phyloP scores from a whole-genome alignment of 2,329 filamentous ascomycete species.

The Penicillium sp. region DNA sequence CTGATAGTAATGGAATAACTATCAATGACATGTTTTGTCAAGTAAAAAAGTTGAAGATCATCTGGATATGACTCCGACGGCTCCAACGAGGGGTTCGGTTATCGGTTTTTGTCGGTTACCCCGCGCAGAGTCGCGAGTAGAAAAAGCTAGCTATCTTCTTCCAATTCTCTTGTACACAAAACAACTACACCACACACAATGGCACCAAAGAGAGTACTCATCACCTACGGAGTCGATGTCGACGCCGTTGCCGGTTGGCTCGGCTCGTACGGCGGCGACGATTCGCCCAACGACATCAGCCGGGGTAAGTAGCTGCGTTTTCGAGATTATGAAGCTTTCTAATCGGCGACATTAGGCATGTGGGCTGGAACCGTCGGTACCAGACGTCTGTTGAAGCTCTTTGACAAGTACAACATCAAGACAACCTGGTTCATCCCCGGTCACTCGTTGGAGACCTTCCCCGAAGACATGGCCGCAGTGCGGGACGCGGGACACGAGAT shows the following conservation, averaged over 20 bases:
- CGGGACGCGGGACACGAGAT: conserved; percentile 61
- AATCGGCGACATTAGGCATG: conserved; percentile 40
- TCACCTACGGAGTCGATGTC: conserved; percentile 31
- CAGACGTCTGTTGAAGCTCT: conserved; percentile 62
- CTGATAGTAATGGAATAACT: background rate
- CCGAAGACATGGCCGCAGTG: conserved; percentile 58
- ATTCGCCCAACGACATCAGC: conserved; percentile 31
- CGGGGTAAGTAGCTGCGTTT: conserved; percentile 16
- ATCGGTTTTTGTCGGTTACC: conserved; percentile 4
- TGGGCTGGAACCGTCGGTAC: conserved; percentile 66
- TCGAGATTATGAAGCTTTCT: background rate
- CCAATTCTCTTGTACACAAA: background rate
- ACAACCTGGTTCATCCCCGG: conserved; percentile 62
- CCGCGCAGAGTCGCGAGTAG: conserved; percentile 8
- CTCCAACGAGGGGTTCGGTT: conserved; percentile 4
- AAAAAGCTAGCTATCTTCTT: conserved; percentile 2
- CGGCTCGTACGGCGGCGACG: conserved; percentile 32
- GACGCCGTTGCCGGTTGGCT: conserved; percentile 34
- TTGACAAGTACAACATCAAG: conserved; percentile 67
- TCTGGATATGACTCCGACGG: conserved; percentile 4
- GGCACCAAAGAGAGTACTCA: conserved; percentile 26
- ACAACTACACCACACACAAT: conserved; percentile 6
- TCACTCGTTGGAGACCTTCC: conserved; percentile 61
- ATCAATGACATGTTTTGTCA: background rate
- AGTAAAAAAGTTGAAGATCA: background rate